Evolutionary conservation across 2,329 filamentous ascomycete genomes (phyloP).

Genomic region (Colletotrichum cordylinicola): DNA sequence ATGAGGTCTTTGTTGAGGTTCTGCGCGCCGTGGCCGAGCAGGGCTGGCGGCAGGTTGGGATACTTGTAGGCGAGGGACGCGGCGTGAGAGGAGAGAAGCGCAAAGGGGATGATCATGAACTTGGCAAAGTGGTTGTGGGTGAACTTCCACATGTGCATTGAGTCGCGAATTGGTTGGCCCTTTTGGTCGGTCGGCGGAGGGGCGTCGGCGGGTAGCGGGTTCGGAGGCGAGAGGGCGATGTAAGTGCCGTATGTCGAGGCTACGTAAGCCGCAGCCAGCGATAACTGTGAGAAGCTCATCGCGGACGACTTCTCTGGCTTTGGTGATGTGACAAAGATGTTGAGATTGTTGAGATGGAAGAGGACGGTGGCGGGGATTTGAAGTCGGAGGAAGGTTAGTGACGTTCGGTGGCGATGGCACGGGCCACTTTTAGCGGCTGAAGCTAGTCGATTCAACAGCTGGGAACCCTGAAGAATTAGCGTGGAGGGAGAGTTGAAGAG

Average conservation of each 20-base stretch:
- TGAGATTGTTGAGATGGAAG: not conserved
- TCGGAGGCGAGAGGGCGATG: constrained; percentile 34
- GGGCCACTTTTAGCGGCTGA: not conserved
- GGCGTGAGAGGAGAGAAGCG: constrained; percentile 27
- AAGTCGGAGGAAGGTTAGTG: not conserved
- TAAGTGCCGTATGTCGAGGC: constrained; percentile 35
- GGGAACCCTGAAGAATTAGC: not conserved
- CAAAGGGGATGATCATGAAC: constrained; percentile 27
- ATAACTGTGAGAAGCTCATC: not conserved
- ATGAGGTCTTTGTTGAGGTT: constrained; percentile 37
- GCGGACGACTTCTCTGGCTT: not conserved
- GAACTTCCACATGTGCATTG: constrained; percentile 28
- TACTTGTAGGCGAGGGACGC: constrained; percentile 23
- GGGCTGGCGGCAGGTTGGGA: constrained; percentile 25
- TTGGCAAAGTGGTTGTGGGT: constrained; percentile 29
- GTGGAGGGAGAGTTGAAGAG: not conserved
- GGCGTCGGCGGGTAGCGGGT: constrained; percentile 28
- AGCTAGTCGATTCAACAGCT: not conserved
- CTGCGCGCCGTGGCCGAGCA: constrained; percentile 30
- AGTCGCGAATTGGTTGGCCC: not conserved
- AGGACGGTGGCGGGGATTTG: not conserved
- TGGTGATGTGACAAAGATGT: not conserved
- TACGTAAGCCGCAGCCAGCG: constrained; percentile 26
- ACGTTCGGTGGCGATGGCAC: not conserved
- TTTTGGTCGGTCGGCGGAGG: not conserved